phyloP scores from a whole-genome alignment of 345 rosid genomes.

The Eucalyptus cloeziana region DNA sequence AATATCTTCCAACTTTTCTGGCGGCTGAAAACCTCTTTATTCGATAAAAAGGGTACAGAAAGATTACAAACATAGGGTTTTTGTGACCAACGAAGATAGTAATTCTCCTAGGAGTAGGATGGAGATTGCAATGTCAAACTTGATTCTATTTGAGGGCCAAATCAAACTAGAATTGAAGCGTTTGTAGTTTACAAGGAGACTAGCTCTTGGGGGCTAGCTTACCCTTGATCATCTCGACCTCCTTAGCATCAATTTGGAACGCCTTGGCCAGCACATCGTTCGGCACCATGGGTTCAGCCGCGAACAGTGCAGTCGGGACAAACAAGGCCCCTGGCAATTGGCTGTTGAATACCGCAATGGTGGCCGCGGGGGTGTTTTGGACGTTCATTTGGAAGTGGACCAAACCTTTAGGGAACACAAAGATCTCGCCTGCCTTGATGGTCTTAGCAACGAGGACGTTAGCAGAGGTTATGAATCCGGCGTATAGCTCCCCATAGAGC shows the following conservation, averaged over 20 bases:
- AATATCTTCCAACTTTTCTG: background rate
- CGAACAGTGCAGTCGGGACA: conserved; percentile 25
- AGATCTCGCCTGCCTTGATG: conserved; percentile 30
- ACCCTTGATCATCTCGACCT: conserved; percentile 27
- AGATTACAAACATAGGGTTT: background rate
- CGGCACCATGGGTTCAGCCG: conserved; percentile 26
- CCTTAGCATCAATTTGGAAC: conserved; percentile 19
- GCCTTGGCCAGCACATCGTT: conserved; percentile 28
- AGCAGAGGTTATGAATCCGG: conserved; percentile 37
- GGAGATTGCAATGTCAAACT: background rate
- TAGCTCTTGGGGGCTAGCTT: conserved; percentile 20
- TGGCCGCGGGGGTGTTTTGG: conserved; percentile 16
- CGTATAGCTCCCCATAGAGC: conserved; percentile 36
- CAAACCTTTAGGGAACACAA: conserved; percentile 44
- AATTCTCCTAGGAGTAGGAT: background rate
- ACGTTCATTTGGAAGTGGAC: conserved; percentile 54
- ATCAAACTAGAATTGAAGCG: background rate
- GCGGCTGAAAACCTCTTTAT: background rate
- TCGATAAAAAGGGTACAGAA: background rate
- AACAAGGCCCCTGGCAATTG: conserved; percentile 42
- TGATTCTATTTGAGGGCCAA: background rate
- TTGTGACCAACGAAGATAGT: background rate
- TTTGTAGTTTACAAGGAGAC: background rate
- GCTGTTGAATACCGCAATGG: conserved; percentile 39
- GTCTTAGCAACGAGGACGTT: conserved; percentile 25